Evolutionary conservation across 495 filamentous ascomycete genomes (phyloP).

Genomic region (Copromyces sp.): DNA sequence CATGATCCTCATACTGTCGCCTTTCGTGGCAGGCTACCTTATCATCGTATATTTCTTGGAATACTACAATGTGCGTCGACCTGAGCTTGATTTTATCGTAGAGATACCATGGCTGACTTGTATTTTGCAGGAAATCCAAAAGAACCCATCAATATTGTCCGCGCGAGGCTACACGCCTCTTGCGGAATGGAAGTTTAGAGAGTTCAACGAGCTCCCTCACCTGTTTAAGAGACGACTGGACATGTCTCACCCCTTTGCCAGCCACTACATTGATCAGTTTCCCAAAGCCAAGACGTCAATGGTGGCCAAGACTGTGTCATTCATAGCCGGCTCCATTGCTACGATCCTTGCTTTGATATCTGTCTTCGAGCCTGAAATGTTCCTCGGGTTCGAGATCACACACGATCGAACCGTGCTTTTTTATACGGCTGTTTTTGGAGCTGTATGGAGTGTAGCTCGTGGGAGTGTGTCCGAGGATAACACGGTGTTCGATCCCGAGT

Average conservation of each 20-base stretch:
- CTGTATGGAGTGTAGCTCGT: conserved; percentile 67
- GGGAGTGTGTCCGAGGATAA: conserved; percentile 79
- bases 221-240: conserved; percentile 80
- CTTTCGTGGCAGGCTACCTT: conserved; percentile 73
- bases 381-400: conserved; percentile 85
- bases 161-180: conserved; percentile 84
- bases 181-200: conserved; percentile 95
- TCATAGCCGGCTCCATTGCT: conserved; percentile 74
- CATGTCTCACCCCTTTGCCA: conserved; percentile 91
- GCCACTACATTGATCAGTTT: conserved; percentile 88
- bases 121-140: conserved; percentile 68
- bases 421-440: conserved; percentile 62
- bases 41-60: conserved; percentile 81
- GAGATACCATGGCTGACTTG: conserved; percentile 4
- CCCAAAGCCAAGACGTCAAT: conserved; percentile 89
- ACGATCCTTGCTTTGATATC: conserved; percentile 74
- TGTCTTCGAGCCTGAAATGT: conserved; percentile 78
- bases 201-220: conserved; percentile 95
- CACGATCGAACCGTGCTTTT: conserved; percentile 74
- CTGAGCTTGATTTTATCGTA: not conserved
- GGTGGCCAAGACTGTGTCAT: conserved; percentile 70
- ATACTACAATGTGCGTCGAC: conserved; percentile 64
- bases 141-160: conserved; percentile 68
- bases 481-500: conserved; percentile 85
- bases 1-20: conserved; percentile 77